A percentile compares a stretch with the other conserved stretches of the same genome.
phyloP scores from a whole-genome alignment of 2,329 filamentous ascomycete species.

The Xylariaceae sp. region DNA sequence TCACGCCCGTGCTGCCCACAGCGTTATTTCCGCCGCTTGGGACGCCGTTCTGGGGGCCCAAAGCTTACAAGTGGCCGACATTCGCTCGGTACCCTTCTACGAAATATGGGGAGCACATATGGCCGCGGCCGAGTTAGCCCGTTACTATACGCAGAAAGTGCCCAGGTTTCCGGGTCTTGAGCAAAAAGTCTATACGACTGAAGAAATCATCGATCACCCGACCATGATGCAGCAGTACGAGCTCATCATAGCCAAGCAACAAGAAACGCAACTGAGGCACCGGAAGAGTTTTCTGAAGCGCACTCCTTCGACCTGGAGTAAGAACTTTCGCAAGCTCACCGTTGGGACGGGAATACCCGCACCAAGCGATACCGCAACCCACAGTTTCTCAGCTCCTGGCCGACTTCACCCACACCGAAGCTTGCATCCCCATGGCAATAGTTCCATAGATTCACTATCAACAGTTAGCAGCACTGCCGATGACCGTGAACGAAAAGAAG shows the following conservation, averaged over 20 bases:
- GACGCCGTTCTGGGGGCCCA: constrained; percentile 49
- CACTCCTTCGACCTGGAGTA: constrained; percentile 32
- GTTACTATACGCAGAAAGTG: constrained; percentile 51
- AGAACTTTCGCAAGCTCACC: constrained; percentile 33
- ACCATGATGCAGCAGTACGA: constrained; percentile 58
- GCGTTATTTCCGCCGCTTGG: constrained; percentile 52
- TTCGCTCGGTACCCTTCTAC: constrained; percentile 56
- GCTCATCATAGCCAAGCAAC: constrained; percentile 41
- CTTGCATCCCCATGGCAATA: constrained; percentile 26
- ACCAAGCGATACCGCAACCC: constrained; percentile 13
- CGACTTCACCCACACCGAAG: constrained; percentile 21
- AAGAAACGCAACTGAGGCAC: constrained; percentile 28
- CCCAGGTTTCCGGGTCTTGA: constrained; percentile 47
- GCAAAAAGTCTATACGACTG: constrained; percentile 46
- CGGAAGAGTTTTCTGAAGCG: constrained; percentile 32
- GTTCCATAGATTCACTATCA: constrained; percentile 40
- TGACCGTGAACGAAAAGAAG: constrained; percentile 30
- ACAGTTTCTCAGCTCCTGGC: constrained; percentile 20
- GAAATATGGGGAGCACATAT: constrained; percentile 57
- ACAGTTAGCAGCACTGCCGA: constrained; percentile 37
- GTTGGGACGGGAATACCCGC: constrained; percentile 12
- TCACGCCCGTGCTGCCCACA: constrained; percentile 49
- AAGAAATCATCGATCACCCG: constrained; percentile 57
- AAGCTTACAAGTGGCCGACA: constrained; percentile 47
- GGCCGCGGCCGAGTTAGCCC: constrained; percentile 54